These are phyloP conservation scores for Platanthera guangdongensis DNA, from an alignment of 106 monocot genomes.

Conservation along the genomic window DNA sequence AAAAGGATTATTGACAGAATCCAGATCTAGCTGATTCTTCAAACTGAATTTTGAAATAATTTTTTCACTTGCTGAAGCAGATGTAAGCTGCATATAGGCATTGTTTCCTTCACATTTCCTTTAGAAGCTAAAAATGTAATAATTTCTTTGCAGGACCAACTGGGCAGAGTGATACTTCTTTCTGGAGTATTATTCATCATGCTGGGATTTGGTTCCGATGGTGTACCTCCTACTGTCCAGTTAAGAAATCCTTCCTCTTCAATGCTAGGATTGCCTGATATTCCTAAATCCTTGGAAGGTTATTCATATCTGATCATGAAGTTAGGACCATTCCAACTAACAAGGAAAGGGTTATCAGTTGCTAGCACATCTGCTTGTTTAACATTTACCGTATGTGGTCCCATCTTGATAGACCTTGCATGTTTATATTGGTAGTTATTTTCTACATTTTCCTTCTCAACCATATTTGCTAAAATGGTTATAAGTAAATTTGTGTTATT, in stretches of 20 bases:
- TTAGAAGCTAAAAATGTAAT: not conserved
- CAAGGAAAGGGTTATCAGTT: slow-evolving; percentile 89
- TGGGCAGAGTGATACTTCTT: slow-evolving; percentile 81
- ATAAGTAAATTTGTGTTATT: not conserved
- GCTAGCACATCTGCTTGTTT: slow-evolving; percentile 87
- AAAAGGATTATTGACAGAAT: not conserved
- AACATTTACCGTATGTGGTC: slow-evolving; percentile 74
- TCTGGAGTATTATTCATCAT: slow-evolving; percentile 87
- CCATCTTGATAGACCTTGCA: not conserved
- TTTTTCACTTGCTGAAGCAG: not conserved
- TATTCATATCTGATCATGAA: slow-evolving; percentile 92
- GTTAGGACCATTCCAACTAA: slow-evolving; percentile 83
- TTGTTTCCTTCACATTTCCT: not conserved
- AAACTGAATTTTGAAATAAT: not conserved
- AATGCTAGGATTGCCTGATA: slow-evolving; percentile 50
- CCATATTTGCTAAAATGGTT: not conserved
- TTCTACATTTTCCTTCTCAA: not conserved
- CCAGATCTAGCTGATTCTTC: not conserved
- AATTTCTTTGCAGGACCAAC: slow-evolving; percentile 65
- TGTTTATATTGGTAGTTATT: not conserved
- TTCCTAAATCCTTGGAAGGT: slow-evolving; percentile 69
- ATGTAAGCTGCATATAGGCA: not conserved
- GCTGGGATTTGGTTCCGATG: slow-evolving; percentile 84
- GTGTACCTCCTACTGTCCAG: slow-evolving; percentile 74
- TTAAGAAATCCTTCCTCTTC: slow-evolving; percentile 72